phyloP scores from a whole-genome alignment of 2,329 filamentous ascomycete genomes.

The Trichoderma koningii region DNA sequence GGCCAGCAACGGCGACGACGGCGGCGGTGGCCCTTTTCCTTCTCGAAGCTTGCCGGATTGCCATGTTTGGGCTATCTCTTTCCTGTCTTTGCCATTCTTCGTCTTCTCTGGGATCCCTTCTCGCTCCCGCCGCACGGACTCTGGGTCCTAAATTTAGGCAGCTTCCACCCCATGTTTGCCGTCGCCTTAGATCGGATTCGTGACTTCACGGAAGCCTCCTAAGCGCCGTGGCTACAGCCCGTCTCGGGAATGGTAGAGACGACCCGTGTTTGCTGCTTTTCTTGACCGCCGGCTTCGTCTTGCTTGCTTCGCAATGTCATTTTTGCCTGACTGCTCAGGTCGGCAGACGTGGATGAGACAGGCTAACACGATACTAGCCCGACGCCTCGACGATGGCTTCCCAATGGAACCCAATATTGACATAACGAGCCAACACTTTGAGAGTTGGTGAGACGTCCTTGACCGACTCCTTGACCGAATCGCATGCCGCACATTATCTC shows the following conservation, averaged over 20 bases:
- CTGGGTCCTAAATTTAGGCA: constrained; percentile 15
- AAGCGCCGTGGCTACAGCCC: constrained; percentile 15
- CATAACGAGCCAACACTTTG: constrained; percentile 1
- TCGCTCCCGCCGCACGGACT: constrained; percentile 17
- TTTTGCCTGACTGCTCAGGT: neutral
- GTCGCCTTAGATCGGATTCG: neutral
- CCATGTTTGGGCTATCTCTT: neutral
- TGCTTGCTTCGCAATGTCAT: neutral
- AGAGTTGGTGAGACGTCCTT: constrained; percentile 10
- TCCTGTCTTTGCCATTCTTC: neutral
- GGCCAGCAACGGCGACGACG: neutral
- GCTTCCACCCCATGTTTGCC: constrained; percentile 16
- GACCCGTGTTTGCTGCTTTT: constrained; percentile 10
- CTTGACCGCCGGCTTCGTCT: constrained; percentile 8
- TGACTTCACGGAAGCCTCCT: constrained; percentile 12
- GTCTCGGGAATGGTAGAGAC: neutral
- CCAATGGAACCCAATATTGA: constrained; percentile 14
- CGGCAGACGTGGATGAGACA: constrained; percentile 15
- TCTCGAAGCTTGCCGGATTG: neutral
- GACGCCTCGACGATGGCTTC: constrained; percentile 4
- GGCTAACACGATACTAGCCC: constrained; percentile 9
- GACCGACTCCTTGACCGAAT: constrained; percentile 16
- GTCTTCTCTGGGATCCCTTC: neutral
- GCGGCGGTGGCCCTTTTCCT: constrained; percentile 1
- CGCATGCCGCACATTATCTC: neutral